phyloP scores from a whole-genome alignment of 2,329 filamentous ascomycete genomes.

The Fonsecaea nubica region DNA sequence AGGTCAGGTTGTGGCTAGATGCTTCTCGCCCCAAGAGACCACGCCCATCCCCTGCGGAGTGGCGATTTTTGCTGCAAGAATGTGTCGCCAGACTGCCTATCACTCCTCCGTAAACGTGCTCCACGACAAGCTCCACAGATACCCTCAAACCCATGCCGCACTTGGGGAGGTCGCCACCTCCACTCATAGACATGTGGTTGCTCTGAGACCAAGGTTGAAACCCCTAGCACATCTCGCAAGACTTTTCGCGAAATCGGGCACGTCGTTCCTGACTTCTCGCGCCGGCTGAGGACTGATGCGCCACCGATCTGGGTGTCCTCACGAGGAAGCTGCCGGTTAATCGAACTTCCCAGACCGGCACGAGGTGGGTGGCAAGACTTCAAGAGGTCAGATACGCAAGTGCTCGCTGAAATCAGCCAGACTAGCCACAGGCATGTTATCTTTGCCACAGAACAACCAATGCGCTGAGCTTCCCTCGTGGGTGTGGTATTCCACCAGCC shows the following conservation, averaged over 20 bases:
- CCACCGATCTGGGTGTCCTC: conserved; percentile 6
- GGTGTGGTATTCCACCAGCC: not conserved
- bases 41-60: not conserved
- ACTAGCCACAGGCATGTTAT: conserved; percentile 11
- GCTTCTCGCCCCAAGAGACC: conserved; percentile 3
- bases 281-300: not conserved
- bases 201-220: not conserved
- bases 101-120: not conserved
- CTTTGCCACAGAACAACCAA: conserved; percentile 5
- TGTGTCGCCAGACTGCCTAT: not conserved
- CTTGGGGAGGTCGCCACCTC: not conserved
- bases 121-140: not conserved
- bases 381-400: conserved; percentile 9
- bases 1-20: not conserved
- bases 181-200: not conserved
- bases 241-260: not conserved
- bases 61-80: not conserved
- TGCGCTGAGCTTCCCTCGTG: not conserved
- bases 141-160: not conserved
- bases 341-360: conserved; percentile 14
- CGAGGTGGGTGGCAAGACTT: conserved; percentile 10
- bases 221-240: not conserved
- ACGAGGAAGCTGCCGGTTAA: conserved; percentile 10
- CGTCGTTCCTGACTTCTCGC: not conserved
- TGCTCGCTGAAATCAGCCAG: not conserved